Evolutionary conservation across 2,329 filamentous ascomycete genomes (phyloP), one percentile per base, ranked within the genome.

Genomic region (Trichoderma brevicompactum): DNA sequence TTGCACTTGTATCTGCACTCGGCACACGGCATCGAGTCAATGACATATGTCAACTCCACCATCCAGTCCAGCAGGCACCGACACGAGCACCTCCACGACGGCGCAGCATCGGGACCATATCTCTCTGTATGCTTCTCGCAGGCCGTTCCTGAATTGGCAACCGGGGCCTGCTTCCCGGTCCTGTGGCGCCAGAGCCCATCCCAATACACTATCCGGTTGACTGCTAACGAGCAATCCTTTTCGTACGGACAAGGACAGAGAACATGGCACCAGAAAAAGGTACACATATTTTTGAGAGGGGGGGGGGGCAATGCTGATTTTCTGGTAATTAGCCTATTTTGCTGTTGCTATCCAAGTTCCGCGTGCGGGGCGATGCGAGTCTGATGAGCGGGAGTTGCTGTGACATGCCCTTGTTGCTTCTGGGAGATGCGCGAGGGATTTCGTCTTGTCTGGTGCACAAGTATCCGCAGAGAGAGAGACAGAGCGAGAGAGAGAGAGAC

Each of bases 231-330:
- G 59, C 59, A 63, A 28, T 63, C 59, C 49, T 63, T 63, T 52
- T 63, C 59, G 49, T 63, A 63, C 49, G 59, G 59, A 28, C 59
- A 63, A 9, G 59, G 59, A 17, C 59, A 63, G 28, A 63, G 59
- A 23, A 63, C 59, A 17, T 63, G 49, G 59, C 59, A 63, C 59
- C 59, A 63, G 59, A 44, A 63, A 63, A 63, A 63, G 40, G 59
- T 63, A 36, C 59, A 63, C 59, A 63, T 63, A 10, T 41, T 44
- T 46, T 23, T 36, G 12, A 15, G 32, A 23, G 15, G n/a, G 17
- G 52, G 12, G 32, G 32, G 48, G 15, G n/a, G 17, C 46, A 17
- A 15, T 28, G 23, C 2, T 5, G 23, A 28, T 28, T 28, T 2
- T 12, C n/a, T 17, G 48, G 38, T n/a, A 63, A 32, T 44, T 44